Conservation (phyloP, 495 filamentous ascomycete genomes). For the Podospora sp. region DNA sequence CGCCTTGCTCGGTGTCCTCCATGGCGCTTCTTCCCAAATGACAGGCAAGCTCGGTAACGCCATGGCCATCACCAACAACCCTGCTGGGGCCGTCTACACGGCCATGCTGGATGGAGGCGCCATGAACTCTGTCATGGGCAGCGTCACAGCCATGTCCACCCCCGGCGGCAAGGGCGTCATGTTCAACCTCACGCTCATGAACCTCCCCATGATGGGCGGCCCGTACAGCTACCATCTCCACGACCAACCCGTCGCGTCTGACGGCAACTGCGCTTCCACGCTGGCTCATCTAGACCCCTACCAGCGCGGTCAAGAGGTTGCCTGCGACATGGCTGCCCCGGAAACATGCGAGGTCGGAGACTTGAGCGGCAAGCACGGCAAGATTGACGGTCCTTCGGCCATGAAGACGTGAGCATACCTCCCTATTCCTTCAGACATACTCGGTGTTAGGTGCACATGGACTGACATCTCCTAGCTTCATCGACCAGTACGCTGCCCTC, state of each 20-base stretch:
- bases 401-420: slow-evolving; percentile 6
- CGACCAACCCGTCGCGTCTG: neutral
- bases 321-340: neutral
- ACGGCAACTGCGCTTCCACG: neutral
- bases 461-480: neutral
- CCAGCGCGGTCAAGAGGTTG: neutral
- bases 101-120: neutral
- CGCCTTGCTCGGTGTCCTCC: neutral
- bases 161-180: slow-evolving; percentile 8
- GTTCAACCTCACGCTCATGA: slow-evolving; percentile 6
- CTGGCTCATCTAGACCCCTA: slow-evolving; percentile 3
- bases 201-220: neutral
- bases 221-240: slow-evolving; percentile 5
- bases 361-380: slow-evolving; percentile 2
- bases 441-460: no score
- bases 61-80: slow-evolving; percentile 13
- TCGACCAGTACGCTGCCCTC: neutral
- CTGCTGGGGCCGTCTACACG: neutral
- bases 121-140: neutral
- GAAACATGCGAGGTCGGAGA: slow-evolving; percentile 4
- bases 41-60: slow-evolving; percentile 4
- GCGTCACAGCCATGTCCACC: neutral
- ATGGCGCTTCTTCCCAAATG: neutral
- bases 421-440: no score
- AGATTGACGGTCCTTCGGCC: neutral